Percentiles rank a stretch among this genome's conserved stretches.
Evolutionary conservation across 1,284 basidiomycete genomes (phyloP).

Genomic region (Porogramme epimiltina): DNA sequence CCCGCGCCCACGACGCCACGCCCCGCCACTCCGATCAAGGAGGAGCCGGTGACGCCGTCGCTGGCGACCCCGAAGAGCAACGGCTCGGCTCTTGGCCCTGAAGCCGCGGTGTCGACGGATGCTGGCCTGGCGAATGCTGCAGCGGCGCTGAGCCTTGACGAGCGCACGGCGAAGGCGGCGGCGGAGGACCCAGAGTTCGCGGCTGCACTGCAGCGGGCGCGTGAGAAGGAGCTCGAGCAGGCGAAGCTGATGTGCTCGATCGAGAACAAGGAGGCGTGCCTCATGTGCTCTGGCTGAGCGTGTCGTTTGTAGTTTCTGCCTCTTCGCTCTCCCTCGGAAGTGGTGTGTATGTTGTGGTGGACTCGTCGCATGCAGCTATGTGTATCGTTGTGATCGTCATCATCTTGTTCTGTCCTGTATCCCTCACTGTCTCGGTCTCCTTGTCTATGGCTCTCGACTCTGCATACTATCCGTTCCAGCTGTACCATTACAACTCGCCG

Average conservation of each 20-base stretch:
- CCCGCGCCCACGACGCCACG: conserved; percentile 26
- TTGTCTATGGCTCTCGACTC: conserved; percentile 16
- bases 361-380: conserved; percentile 8
- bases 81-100: conserved; percentile 2
- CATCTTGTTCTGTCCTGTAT: conserved; percentile 7
- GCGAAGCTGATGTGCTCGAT: conserved; percentile 82
- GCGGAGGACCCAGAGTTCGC: conserved; percentile 80
- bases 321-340: not conserved
- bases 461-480: conserved; percentile 10
- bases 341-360: conserved; percentile 8
- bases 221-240: conserved; percentile 78
- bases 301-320: no score
- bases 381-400: conserved; percentile 12
- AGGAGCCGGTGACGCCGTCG: conserved; percentile 27
- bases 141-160: conserved; percentile 34
- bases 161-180: conserved; percentile 53
- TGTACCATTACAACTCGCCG: conserved; percentile 4
- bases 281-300: conserved; percentile 81
- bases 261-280: conserved; percentile 87
- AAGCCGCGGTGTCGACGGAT: conserved; percentile 12
- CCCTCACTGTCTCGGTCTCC: conserved; percentile 4
- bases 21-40: conserved; percentile 29
- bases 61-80: conserved; percentile 18
- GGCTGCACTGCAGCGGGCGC: conserved; percentile 74
- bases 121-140: conserved; percentile 15